Percentiles rank a stretch among this genome's conserved stretches.
These are phyloP conservation scores for Platanthera guangdongensis DNA, from an alignment of 106 monocot genomes.

Conservation along the genomic window DNA sequence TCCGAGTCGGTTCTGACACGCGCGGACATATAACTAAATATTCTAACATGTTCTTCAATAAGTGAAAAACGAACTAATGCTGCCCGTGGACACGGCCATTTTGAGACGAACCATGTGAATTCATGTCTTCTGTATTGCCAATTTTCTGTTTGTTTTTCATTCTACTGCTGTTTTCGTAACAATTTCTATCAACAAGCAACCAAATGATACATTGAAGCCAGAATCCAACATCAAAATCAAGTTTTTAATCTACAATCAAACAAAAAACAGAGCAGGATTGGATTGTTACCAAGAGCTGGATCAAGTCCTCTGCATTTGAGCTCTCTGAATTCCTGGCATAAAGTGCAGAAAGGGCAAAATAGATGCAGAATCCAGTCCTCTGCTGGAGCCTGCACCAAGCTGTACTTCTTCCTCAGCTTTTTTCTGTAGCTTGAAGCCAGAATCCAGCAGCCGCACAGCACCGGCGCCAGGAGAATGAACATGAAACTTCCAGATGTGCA, in stretches of 20 bases:
- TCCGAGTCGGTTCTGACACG: no score
- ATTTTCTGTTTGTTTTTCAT: not conserved
- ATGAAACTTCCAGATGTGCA: slow-evolving; percentile 34
- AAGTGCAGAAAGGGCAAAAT: slow-evolving; percentile 46
- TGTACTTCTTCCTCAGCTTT: slow-evolving; percentile 42
- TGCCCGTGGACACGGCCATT: no score
- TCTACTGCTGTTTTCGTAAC: not conserved
- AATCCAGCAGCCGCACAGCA: slow-evolving; percentile 31
- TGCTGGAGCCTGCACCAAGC: slow-evolving; percentile 42
- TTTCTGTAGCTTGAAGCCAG: slow-evolving; percentile 28
- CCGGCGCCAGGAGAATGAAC: slow-evolving; percentile 35
- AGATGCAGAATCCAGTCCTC: slow-evolving; percentile 53
- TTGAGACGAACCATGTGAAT: no score
- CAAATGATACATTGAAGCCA: not conserved
- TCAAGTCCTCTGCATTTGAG: slow-evolving; percentile 41
- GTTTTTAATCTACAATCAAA: not conserved
- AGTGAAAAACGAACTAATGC: no score
- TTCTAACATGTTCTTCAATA: no score
- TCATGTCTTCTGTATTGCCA: not conserved
- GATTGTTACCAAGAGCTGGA: slow-evolving; percentile 38
- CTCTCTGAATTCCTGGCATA: slow-evolving; percentile 71
- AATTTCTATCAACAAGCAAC: not conserved
- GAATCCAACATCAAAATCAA: not conserved
- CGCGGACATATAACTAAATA: no score
- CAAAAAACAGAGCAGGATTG: not conserved